Evolutionary conservation across 2,329 filamentous ascomycete genomes (phyloP), one percentile per base, ranked within the genome.

Genomic region (Aspergillus quadricinctus): DNA sequence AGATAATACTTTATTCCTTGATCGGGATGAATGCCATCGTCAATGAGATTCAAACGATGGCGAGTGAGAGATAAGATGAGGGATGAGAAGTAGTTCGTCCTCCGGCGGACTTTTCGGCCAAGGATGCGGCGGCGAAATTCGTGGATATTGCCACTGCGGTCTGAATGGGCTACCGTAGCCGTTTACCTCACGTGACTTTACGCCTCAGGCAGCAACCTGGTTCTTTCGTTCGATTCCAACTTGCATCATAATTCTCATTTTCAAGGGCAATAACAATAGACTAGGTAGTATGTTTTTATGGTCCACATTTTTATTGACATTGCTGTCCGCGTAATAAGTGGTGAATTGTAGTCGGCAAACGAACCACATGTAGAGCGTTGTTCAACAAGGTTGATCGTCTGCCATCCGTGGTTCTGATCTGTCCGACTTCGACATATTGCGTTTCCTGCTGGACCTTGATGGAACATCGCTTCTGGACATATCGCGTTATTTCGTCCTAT

Each of bases 101-200:
- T 45, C 50, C 41, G 40, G 40, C 31, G 48, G 31, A 17, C 31
- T 48, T 45, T 35, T 46, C n/a, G 48, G 53, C 55, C 49, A 53
- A 54, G 59, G 59, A 58, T 55, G 63, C 60, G 65, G 69, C 69
- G 70, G 71, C 70, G 70, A 71, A 69, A 61, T 62, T 67, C 64
- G 50, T 54, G 53, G 46, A 48, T 49, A 58, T 65, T 68, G 70
- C 69, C 66, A 70, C 60, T 60, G 37, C 35, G 58, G 61, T 48
- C 46, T 35, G 27, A 50, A 53, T 59, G 50, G 51, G 46, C 45
- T 51, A 54, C 66, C 63, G 66, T 67, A 66, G 5, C 21, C 25
- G 3, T 23, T 23, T 23, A 23, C 23, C 23, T 59, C 67, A 69
- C 65, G 66, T 69, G 66, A 21, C 0, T 43, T 2, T 28, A 10